Conservation (phyloP, 352 stramenopile genomes). For the Phytophthora ohioensis region DNA sequence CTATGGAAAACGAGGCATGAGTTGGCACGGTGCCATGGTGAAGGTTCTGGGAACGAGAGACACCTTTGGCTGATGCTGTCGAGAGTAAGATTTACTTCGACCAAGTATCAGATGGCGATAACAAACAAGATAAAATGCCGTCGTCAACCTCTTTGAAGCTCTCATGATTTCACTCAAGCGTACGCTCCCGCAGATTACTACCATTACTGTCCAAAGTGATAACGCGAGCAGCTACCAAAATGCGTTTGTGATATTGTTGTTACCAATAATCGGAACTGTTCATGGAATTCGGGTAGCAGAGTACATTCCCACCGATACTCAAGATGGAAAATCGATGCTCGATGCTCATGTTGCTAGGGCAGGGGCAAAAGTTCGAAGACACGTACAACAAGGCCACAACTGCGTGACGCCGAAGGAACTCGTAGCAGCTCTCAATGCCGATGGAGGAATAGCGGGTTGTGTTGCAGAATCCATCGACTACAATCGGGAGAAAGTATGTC, state of each 20-base stretch:
- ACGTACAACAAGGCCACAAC: slow-evolving; percentile 1
- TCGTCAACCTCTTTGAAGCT: too few relatives aligned
- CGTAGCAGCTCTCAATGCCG: background rate
- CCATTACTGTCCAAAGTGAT: slow-evolving; percentile 2
- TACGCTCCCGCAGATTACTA: background rate
- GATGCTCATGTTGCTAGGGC: slow-evolving; percentile 2
- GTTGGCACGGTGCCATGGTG: slow-evolving; percentile 19
- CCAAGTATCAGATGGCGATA: slow-evolving; percentile 13
- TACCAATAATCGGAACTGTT: slow-evolving; percentile 1
- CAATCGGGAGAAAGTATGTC: background rate
- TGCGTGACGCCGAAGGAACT: slow-evolving; percentile 1
- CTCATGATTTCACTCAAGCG: background rate
- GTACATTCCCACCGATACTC: background rate
- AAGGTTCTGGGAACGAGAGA: slow-evolving; percentile 5
- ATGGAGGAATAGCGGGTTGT: background rate
- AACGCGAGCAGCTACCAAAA: slow-evolving; percentile 5
- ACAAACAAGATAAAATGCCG: slow-evolving; percentile 23
- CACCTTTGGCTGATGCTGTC: background rate
- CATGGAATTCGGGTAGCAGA: slow-evolving; percentile 2
- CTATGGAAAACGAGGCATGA: slow-evolving; percentile 21
- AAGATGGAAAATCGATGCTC: slow-evolving; percentile 6
- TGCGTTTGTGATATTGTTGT: background rate
- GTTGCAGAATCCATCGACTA: slow-evolving; percentile 4
- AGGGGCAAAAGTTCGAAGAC: background rate
- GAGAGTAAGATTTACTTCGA: slow-evolving; percentile 23